Base-by-base conservation (phyloP, 2,329 filamentous ascomycete genomes). In the Xylariales sp. region DNA sequence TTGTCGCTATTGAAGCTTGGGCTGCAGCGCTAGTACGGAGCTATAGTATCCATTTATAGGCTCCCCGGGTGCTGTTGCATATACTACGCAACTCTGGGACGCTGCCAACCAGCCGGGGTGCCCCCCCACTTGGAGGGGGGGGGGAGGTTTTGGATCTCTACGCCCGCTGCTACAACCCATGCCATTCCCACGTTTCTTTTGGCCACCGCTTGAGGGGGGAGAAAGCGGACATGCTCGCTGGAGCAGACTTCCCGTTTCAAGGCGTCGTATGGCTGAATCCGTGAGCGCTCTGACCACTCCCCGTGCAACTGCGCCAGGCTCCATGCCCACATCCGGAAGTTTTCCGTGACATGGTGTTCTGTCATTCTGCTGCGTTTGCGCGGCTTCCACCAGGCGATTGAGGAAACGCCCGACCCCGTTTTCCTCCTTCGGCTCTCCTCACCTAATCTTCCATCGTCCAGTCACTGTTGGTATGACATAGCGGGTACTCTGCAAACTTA, bases 31-130 rank as follows among this genome's bases (percentile, higher is more conserved):
- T 45, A 50, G 48, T 48, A 48, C 46, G 38, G 42, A 40, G 46
- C 47, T 48, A 46, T 47, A 48, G 46, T 43, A 47, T 48, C 47
- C 47, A 50, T 47, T 47, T 48, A 50, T 50, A 50, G 47, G 46
- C 40, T 37, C 34, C 28, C 39, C 38, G 38, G 33, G 36, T 37
- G 41, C 44, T 42, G 36, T 48, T 41, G 45, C 45, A 48, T 48
- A 43, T 43, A 29, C 27, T 12, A 29, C 6, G n/a, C 11, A 29
- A 13, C 16, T n/a, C n/a, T n/a, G n/a, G n/a, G 24, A 4, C 14
- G 14, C 24, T 27, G 14, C 11, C 24, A 27, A 27, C 11, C 24
- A 27, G 14, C 24, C 14, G 11, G 11, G n/a, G n/a, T n/a, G n/a
- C n/a, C 19, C 28, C 16, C 23, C n/a, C 37, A 27, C 29, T 33